Base-by-base conservation (phyloP, 345 rosid genomes). In the Barbarea vulgaris region DNA sequence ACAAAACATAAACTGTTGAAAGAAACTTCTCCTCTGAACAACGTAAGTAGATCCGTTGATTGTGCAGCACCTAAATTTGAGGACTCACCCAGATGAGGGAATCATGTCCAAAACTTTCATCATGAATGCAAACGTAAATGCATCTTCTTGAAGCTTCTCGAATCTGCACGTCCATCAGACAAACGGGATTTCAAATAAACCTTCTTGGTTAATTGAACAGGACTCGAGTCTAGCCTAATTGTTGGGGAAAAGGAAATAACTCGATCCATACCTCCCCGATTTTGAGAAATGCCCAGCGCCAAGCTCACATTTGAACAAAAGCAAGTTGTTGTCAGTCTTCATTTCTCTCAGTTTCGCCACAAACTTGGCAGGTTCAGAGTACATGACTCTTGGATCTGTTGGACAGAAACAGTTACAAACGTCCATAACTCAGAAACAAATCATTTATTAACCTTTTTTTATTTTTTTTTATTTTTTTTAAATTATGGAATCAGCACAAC, bases 241-340 rank as follows among this genome's bases (percentile, higher is more conserved):
- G 39, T 48, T 31, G 56, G 19, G 48, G 14, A 28, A 63, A 64
- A 63, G 6, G 22, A 19, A 24, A 47, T 18, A 28, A 44, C 39
- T 9, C 48, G 19, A 44, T 19, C 18, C 47, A 39, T 81, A 95
- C 99, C 99, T 90, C 75, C 99, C 97, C 0, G 99, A 90, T 78
- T 94, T 94, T 14, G 97, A 90, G 77, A 86, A 90, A 86, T 94
- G 98, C 17, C 98, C 98, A 14, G 96, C 95, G 42, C 98, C 91
- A 53, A 94, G 85, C 77, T 90, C 93, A 72, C 97, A 91, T 82
- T 90, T 94, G 79, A 94, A 86, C 84, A 91, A 37, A 37, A 94
- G 88, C 37, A 83, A 15, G 72, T 94, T 94, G 44, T 78, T 73
- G 63, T 91, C 96, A 2, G 87, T 88, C 87, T 91, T 94, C 88